Percentiles rank a stretch among this genome's conserved stretches.
phyloP scores from a whole-genome alignment of 2,329 filamentous ascomycete species.

The Cordyceps fumosorosea region DNA sequence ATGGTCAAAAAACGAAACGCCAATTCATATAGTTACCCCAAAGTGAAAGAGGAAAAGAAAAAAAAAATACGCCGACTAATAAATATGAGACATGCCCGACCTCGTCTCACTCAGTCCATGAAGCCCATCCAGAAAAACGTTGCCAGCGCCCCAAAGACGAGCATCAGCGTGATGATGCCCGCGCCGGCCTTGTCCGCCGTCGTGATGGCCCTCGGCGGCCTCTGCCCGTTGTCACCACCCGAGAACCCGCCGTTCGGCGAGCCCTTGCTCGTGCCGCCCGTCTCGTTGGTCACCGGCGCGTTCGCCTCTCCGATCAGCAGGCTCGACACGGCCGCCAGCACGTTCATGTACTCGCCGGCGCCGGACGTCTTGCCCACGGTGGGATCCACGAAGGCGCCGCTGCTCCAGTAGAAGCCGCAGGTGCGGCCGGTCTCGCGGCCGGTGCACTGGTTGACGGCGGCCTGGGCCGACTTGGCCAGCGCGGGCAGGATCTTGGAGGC shows the following conservation, averaged over 20 bases:
- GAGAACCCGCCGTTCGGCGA: slow-evolving; percentile 27
- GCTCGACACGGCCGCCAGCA: slow-evolving; percentile 44
- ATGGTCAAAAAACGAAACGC: background rate
- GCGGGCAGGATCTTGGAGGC: slow-evolving; percentile 48
- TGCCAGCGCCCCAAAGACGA: slow-evolving; percentile 34
- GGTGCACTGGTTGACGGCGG: slow-evolving; percentile 56
- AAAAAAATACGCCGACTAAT: background rate
- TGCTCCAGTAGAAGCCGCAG: slow-evolving; percentile 56
- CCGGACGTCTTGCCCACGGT: slow-evolving; percentile 41
- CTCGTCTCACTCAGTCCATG: slow-evolving; percentile 17
- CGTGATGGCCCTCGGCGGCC: slow-evolving; percentile 28
- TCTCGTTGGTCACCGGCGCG: slow-evolving; percentile 33
- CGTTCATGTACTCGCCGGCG: slow-evolving; percentile 51
- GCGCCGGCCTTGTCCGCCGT: slow-evolving; percentile 42
- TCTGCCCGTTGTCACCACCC: slow-evolving; percentile 22
- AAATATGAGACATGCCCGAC: background rate
- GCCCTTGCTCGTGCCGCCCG: slow-evolving; percentile 40
- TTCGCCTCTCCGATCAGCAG: slow-evolving; percentile 34
- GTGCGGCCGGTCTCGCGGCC: slow-evolving; percentile 50
- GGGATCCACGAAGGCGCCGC: slow-evolving; percentile 28
- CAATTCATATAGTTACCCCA: background rate
- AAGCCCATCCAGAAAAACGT: slow-evolving; percentile 46
- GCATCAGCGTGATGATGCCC: slow-evolving; percentile 39
- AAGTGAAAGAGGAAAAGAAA: background rate
- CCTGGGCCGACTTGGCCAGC: slow-evolving; percentile 50